Conservation (phyloP, 805 yeast species). For the Komagataella ulmi region DNA sequence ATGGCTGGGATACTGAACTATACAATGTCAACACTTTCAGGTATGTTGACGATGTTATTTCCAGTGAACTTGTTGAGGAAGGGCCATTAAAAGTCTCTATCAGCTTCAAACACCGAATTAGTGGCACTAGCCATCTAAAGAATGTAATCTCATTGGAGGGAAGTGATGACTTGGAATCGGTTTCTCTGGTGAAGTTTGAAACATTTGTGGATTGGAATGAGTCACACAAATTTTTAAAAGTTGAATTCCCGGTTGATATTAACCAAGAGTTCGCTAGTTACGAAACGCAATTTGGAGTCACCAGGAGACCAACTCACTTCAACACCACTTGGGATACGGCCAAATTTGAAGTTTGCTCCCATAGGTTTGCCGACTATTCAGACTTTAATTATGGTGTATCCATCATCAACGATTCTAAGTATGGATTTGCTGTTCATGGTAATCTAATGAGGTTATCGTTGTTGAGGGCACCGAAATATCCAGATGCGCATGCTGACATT, state of each 20-base stretch:
- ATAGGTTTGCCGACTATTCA: slow-evolving; percentile 85
- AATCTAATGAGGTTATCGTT: slow-evolving; percentile 77
- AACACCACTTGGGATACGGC: slow-evolving; percentile 96
- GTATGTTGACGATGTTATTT: slow-evolving; percentile 28
- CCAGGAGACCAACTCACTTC: slow-evolving; percentile 86
- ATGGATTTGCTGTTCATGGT: slow-evolving; percentile 93
- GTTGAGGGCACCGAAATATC: slow-evolving; percentile 84
- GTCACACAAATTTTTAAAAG: slow-evolving; percentile 77
- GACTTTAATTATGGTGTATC: slow-evolving; percentile 83
- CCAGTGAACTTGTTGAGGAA: slow-evolving; percentile 24
- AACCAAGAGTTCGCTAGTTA: slow-evolving; percentile 67
- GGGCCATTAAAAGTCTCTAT: slow-evolving; percentile 55
- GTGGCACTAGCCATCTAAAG: slow-evolving; percentile 41
- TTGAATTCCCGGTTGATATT: slow-evolving; percentile 86
- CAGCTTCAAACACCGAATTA: slow-evolving; percentile 45
- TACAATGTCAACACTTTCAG: slow-evolving; percentile 66
- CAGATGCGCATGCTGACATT: slow-evolving; percentile 92
- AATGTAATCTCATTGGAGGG: slow-evolving; percentile 65
- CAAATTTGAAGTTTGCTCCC: slow-evolving; percentile 90
- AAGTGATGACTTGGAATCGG: slow-evolving; percentile 18
- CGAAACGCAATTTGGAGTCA: slow-evolving; percentile 90
- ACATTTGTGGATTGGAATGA: slow-evolving; percentile 79
- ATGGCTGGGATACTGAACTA: slow-evolving; percentile 97
- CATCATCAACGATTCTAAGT: slow-evolving; percentile 71
- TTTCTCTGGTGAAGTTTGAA: slow-evolving; percentile 34